Evolutionary conservation across 208 protist genomes (phyloP).

Genomic region (Porcisia hertigi): DNA sequence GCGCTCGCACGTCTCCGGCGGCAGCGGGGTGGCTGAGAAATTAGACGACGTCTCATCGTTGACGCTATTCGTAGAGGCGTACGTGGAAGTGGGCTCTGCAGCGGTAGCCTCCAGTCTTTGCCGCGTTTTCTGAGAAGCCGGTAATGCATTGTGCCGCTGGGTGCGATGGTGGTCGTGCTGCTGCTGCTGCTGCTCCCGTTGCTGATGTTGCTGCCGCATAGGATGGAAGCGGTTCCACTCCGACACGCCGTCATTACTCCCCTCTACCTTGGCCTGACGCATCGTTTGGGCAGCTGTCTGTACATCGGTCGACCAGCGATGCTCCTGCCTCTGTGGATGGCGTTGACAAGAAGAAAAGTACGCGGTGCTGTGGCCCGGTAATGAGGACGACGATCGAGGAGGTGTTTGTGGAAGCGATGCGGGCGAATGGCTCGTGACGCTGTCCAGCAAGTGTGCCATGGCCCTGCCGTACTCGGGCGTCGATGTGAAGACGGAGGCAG

Average conservation of each 20-base stretch:
- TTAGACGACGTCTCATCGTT: slow-evolving; percentile 5
- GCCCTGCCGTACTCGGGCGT: slow-evolving; percentile 11
- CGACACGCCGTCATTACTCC: not conserved
- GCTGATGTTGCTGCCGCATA: not conserved
- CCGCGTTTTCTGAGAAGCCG: not conserved
- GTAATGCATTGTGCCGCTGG: not conserved
- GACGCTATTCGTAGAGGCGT: slow-evolving; percentile 7
- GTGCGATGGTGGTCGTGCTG: not conserved
- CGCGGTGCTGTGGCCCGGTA: not conserved
- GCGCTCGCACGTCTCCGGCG: not conserved
- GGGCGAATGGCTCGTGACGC: slow-evolving; percentile 21
- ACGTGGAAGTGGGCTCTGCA: not conserved
- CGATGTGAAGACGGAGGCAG: slow-evolving; percentile 8
- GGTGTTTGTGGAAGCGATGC: slow-evolving; percentile 17
- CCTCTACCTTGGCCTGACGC: not conserved
- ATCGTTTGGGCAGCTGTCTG: not conserved
- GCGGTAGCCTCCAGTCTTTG: not conserved
- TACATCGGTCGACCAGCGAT: not conserved
- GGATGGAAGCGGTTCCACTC: not conserved
- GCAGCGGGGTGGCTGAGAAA: not conserved
- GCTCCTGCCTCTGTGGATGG: slow-evolving; percentile 1
- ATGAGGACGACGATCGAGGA: slow-evolving; percentile 7
- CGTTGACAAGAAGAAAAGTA: not conserved
- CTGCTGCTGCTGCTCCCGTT: not conserved
- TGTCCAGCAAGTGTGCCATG: slow-evolving; percentile 34